These are phyloP conservation scores for Pichia sp. DNA, from an alignment of 1,139 yeast species.

Conservation along the genomic window DNA sequence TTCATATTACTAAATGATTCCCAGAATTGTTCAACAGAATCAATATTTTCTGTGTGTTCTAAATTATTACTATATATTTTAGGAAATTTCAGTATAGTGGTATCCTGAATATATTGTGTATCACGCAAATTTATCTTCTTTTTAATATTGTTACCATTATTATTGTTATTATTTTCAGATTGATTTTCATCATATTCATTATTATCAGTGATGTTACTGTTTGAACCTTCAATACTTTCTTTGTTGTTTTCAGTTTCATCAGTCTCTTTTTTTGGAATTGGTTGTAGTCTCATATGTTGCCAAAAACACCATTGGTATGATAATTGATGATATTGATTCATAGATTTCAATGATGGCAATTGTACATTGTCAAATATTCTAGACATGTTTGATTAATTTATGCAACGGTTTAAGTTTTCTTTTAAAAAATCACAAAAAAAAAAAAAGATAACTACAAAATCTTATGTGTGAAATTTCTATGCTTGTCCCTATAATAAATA, in stretches of 20 bases:
- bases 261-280: not conserved
- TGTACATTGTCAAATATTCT: slow-evolving; percentile 9
- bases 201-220: too few species aligned
- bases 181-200: slow-evolving; percentile 1
- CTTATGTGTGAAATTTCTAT: too few species aligned
- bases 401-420: not conserved
- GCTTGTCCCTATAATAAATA: too few species aligned
- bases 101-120: slow-evolving; percentile 19
- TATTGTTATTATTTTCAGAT: slow-evolving; percentile 1
- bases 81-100: slow-evolving; percentile 22
- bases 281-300: slow-evolving; percentile 18
- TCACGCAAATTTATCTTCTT: slow-evolving; percentile 1
- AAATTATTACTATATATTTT: slow-evolving; percentile 11
- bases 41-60: slow-evolving; percentile 34
- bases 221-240: too few species aligned
- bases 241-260: too few species aligned
- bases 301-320: slow-evolving; percentile 23
- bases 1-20: slow-evolving; percentile 42
- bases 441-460: too few species aligned
- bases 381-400: slow-evolving; percentile 4
- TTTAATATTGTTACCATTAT: not conserved
- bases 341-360: slow-evolving; percentile 1
- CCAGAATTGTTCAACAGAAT: slow-evolving; percentile 62
- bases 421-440: not conserved
- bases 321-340: slow-evolving; percentile 13